Evolutionary conservation across 2,329 filamentous ascomycete species (phyloP), one percentile per base, ranked within the genome.

Genomic region (Colletotrichum sp.): DNA sequence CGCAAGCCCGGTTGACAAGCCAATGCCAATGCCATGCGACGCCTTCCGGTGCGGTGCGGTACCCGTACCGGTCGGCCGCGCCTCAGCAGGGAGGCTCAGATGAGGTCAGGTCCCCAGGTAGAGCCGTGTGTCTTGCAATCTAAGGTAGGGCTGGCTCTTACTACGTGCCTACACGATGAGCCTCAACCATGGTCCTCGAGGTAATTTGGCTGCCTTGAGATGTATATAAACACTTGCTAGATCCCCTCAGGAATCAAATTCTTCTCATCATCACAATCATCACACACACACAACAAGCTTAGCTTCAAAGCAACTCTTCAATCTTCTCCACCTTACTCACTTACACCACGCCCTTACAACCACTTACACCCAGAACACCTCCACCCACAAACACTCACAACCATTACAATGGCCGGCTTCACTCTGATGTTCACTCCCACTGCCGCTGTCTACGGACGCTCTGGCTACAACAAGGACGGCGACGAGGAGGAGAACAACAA

Each of bases 391-490:
- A 68, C 79, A 49, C 79, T 77, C 79, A 78, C 67, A 76, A 82
- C 71, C 79, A 78, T 52, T 80, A 80, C 80, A 86, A 86, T 86
- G 85, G 85, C 85, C 71, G 82, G 78, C 76, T 81, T 82, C 78
- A 72, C 83, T 79, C 80, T 82, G 78, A 78, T 79, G 68, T 79
- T 82, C 79, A 79, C 77, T 78, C 79, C 82, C 76, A 78, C 81
- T 75, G 81, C 84, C 80, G 81, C 83, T 80, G 83, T 85, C 84
- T 82, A 81, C 77, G 85, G 85, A 80, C 86, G 83, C 81, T 86
- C 84, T 71, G 86, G 86, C 78, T 88, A 88, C 84, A 87, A 87
- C 81, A 82, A 84, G 76, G 83, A 84, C 78, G 81, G 79, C 63
- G 79, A 83, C 79, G 81, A 81, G 72, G 80, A 82, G 60, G 79